These are phyloP conservation scores for Aspergillus incahuasiensis DNA, from an alignment of 495 filamentous ascomycete genomes.

Conservation along the genomic window DNA sequence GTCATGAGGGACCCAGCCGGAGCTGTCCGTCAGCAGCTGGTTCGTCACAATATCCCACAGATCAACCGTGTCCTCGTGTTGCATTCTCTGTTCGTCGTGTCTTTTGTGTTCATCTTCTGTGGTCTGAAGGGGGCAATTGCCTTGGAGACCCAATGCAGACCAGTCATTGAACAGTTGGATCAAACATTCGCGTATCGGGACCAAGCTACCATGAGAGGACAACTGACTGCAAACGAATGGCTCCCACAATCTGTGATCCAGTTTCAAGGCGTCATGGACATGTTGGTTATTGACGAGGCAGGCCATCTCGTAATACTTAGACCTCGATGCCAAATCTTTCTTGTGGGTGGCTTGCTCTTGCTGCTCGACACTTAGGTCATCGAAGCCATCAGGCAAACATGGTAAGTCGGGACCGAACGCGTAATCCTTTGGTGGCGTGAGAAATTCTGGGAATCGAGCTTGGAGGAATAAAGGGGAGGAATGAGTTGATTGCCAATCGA, in stretches of 20 bases:
- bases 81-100: slow-evolving; percentile 15
- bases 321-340: slow-evolving; percentile 13
- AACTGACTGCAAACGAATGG: slow-evolving; percentile 20
- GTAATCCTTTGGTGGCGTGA: slow-evolving; percentile 20
- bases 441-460: slow-evolving; percentile 21
- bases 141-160: slow-evolving; percentile 17
- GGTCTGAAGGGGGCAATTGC: slow-evolving; percentile 26
- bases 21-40: slow-evolving; percentile 21
- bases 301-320: slow-evolving; percentile 21
- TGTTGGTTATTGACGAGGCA: slow-evolving; percentile 13
- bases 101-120: slow-evolving; percentile 21
- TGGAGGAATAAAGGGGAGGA: slow-evolving; percentile 21
- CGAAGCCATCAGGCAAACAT: slow-evolving; percentile 15
- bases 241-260: slow-evolving; percentile 18
- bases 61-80: slow-evolving; percentile 18
- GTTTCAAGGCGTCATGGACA: slow-evolving; percentile 19
- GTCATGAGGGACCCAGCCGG: slow-evolving; percentile 21
- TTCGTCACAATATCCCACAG: slow-evolving; percentile 20
- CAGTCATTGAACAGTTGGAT: slow-evolving; percentile 20
- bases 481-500: slow-evolving; percentile 21
- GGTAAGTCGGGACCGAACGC: slow-evolving; percentile 15
- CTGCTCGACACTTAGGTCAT: slow-evolving; percentile 12
- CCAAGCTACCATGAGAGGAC: slow-evolving; percentile 13
- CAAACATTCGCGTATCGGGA: slow-evolving; percentile 19
- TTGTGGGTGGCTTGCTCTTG: slow-evolving; percentile 15